phyloP scores from a whole-genome alignment of 805 yeast species.

The Millerago galiae region DNA sequence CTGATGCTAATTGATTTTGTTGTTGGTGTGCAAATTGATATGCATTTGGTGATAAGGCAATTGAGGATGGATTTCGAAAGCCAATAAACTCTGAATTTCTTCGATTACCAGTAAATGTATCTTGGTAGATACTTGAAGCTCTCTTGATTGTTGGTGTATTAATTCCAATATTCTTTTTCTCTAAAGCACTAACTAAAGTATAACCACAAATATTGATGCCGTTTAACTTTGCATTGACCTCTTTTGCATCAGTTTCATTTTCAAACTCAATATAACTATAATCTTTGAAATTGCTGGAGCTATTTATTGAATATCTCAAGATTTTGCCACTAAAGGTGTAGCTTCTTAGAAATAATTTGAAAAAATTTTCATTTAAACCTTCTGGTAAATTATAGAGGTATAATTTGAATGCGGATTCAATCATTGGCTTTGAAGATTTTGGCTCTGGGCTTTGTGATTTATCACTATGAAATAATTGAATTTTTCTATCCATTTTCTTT shows the following conservation, averaged over 20 bases:
- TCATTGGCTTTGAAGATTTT: background rate
- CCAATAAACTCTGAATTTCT: slow-evolving; percentile 2
- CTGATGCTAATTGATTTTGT: background rate
- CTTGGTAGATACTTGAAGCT: slow-evolving; percentile 2
- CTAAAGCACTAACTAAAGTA: slow-evolving; percentile 12
- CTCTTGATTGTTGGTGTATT: slow-evolving; percentile 1
- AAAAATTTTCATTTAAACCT: slow-evolving; percentile 22
- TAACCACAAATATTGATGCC: slow-evolving; percentile 21
- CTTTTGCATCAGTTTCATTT: slow-evolving; percentile 18
- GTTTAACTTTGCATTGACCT: slow-evolving; percentile 17
- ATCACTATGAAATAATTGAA: slow-evolving; percentile 1
- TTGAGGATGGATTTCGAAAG: slow-evolving; percentile 1
- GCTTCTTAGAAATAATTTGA: slow-evolving; percentile 20
- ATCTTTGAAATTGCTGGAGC: slow-evolving; percentile 5
- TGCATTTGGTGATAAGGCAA: background rate
- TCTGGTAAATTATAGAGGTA: slow-evolving; percentile 22
- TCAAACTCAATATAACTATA: slow-evolving; percentile 23
- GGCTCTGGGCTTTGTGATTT: background rate
- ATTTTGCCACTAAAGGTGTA: slow-evolving; percentile 19
- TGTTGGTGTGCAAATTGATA: slow-evolving; percentile 1
- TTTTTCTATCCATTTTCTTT: slow-evolving; percentile 17
- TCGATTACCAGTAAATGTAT: background rate
- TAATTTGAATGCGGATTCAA: slow-evolving; percentile 4
- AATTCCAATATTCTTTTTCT: slow-evolving; percentile 2
- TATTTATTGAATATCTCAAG: slow-evolving; percentile 14